Conservation (phyloP, 192 early-diverging fungal species). For the Backusella sp. region DNA sequence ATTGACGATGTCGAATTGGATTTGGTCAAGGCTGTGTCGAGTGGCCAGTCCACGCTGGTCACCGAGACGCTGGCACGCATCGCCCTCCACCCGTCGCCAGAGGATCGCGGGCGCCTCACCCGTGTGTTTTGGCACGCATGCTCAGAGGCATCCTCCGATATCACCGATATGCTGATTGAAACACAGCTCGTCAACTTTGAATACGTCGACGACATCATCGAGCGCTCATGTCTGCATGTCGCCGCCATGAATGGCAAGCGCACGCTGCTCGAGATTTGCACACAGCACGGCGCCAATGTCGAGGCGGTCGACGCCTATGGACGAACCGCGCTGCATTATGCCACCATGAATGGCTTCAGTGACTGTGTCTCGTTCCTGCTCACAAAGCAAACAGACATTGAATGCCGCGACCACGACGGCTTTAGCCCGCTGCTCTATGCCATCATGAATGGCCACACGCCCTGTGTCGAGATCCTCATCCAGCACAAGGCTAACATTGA, state of each 20-base stretch:
- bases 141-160: conserved; percentile 51
- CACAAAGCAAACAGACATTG: conserved; percentile 47
- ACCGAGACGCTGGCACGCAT: conserved; percentile 55
- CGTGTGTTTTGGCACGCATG: conserved; percentile 75
- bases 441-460: conserved; percentile 77
- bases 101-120: conserved; percentile 62
- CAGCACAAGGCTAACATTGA: conserved; percentile 64
- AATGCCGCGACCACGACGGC: conserved; percentile 84
- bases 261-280: conserved; percentile 54
- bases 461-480: conserved; percentile 75
- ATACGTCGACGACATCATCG: conserved; percentile 91
- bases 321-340: conserved; percentile 89
- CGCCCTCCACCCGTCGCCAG: conserved; percentile 31
- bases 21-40: conserved; percentile 52
- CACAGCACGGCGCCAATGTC: conserved; percentile 38
- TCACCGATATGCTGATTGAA: conserved; percentile 62
- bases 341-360: conserved; percentile 84
- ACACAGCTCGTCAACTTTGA: conserved; percentile 73
- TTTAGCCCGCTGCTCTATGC: conserved; percentile 86
- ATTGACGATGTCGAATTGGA: conserved; percentile 63
- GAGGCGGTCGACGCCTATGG: conserved; percentile 87
- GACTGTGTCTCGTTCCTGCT: conserved; percentile 66
- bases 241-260: conserved; percentile 79
- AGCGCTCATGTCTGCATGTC: conserved; percentile 87
- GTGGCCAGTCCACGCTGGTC: conserved; percentile 40